Evolutionary conservation across 2,329 filamentous ascomycete genomes (phyloP).

Genomic region (Aureobasidium leucospermi): DNA sequence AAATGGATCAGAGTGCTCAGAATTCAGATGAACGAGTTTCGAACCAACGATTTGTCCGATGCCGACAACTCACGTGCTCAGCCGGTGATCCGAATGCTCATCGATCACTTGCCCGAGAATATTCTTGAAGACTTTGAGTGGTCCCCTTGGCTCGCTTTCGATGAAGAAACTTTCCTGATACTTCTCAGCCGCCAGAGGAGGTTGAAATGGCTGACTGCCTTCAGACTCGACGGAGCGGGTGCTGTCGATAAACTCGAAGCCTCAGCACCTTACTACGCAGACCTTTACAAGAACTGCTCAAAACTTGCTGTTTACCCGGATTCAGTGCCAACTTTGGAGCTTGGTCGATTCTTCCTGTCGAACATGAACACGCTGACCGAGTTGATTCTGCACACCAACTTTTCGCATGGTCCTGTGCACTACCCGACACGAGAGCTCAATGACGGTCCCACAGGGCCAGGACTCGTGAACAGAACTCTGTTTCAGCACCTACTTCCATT

Average conservation of each 20-base stretch:
- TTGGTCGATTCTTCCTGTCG: constrained; percentile 37
- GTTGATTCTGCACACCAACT: constrained; percentile 41
- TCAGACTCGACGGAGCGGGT: constrained; percentile 37
- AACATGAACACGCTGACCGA: constrained; percentile 37
- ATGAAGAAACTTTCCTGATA: constrained; percentile 40
- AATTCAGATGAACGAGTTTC: constrained; percentile 33
- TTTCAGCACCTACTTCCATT: constrained; percentile 43
- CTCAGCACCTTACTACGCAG: constrained; percentile 31
- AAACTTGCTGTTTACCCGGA: constrained; percentile 44
- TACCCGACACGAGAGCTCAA: constrained; percentile 36
- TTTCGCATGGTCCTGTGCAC: constrained; percentile 31
- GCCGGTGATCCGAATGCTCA: constrained; percentile 35
- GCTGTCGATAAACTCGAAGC: constrained; percentile 37
- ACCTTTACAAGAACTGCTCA: constrained; percentile 34
- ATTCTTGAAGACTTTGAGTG: constrained; percentile 44
- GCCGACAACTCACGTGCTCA: constrained; percentile 28
- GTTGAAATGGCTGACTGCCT: constrained; percentile 43
- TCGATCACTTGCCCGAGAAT: constrained; percentile 43
- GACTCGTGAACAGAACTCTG: constrained; percentile 38
- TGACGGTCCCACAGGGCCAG: constrained; percentile 40
- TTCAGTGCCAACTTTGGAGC: constrained; percentile 36
- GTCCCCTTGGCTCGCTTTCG: constrained; percentile 44
- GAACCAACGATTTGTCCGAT: constrained; percentile 30
- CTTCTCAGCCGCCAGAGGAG: constrained; percentile 42
- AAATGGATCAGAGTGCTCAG: constrained; percentile 39